Percentiles rank a stretch among this genome's conserved stretches.
These are phyloP conservation scores for Capronia americana DNA, from an alignment of 2,329 filamentous ascomycete species.

Conservation along the genomic window DNA sequence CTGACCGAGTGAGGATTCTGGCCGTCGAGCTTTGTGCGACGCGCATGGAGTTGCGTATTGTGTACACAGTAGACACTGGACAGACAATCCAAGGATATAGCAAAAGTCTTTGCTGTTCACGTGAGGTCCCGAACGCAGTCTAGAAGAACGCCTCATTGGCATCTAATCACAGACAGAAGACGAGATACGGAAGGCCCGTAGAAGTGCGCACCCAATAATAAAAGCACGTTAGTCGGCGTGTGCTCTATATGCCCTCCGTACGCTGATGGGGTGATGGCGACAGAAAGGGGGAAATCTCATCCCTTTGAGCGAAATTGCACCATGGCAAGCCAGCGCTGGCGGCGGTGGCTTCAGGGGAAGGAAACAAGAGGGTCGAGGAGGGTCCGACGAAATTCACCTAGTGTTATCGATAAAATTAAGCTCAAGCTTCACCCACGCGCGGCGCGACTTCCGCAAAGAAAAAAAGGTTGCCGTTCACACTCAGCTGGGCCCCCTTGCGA, in stretches of 20 bases:
- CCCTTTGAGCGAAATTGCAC: slow-evolving; percentile 6
- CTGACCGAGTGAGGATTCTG: neutral
- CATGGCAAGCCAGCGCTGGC: neutral
- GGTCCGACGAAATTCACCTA: neutral
- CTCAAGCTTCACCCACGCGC: slow-evolving; percentile 4
- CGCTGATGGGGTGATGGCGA: neutral
- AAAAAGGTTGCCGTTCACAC: neutral
- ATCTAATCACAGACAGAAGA: slow-evolving; percentile 4
- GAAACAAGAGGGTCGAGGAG: no score
- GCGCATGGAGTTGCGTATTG: neutral
- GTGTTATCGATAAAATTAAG: slow-evolving; percentile 13
- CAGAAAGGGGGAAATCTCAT: slow-evolving; percentile 6
- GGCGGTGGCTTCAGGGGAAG: slow-evolving; percentile 6
- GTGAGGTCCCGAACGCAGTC: neutral
- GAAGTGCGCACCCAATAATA: neutral
- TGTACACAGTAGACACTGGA: neutral
- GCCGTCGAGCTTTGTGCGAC: neutral
- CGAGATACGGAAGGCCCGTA: neutral
- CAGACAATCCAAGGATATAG: neutral
- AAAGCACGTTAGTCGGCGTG: slow-evolving; percentile 3
- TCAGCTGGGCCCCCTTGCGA: slow-evolving; percentile 1
- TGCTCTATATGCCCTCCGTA: neutral
- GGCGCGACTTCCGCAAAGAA: slow-evolving; percentile 4
- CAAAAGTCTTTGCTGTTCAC: neutral
- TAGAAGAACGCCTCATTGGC: slow-evolving; percentile 4